Conservation (phyloP, 2,329 filamentous ascomycete genomes). For the Mariannaea sp. region DNA sequence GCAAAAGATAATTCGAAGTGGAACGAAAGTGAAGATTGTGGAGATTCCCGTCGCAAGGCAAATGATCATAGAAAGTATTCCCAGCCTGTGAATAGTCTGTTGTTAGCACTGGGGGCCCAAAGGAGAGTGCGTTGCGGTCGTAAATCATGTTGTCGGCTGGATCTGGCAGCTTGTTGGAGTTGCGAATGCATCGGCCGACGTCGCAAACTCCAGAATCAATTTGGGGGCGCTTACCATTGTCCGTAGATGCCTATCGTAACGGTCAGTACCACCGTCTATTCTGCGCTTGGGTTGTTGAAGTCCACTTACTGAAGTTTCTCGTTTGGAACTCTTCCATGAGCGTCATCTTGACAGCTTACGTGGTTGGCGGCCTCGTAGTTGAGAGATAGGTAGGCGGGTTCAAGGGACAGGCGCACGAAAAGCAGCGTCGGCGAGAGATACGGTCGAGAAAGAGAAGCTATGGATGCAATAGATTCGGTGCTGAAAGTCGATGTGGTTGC, state of each 20-base stretch:
- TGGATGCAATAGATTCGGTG: conserved; percentile 17
- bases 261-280: conserved; percentile 40
- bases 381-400: conserved; percentile 12
- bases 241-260: conserved; percentile 67
- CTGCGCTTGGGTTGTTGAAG: conserved; percentile 12
- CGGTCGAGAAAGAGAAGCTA: conserved; percentile 10
- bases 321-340: conserved; percentile 74
- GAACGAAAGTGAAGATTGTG: conserved; percentile 64
- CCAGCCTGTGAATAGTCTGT: conserved; percentile 56
- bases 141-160: background rate
- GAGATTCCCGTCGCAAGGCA: conserved; percentile 72
- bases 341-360: conserved; percentile 61
- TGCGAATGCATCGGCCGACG: conserved; percentile 7
- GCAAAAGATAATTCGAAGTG: conserved; percentile 56
- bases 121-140: conserved; percentile 9
- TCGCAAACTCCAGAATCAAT: background rate
- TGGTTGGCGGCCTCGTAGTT: conserved; percentile 27
- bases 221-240: conserved; percentile 66
- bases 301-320: conserved; percentile 71
- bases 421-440: conserved; percentile 9
- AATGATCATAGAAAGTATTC: conserved; percentile 71
- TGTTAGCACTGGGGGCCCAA: conserved; percentile 19
- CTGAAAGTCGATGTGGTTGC: conserved; percentile 28
- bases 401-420: conserved; percentile 17
- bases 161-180: conserved; percentile 10